Evolutionary conservation across 2,329 filamentous ascomycete genomes (phyloP).

Genomic region (Stromatinia cepivora): DNA sequence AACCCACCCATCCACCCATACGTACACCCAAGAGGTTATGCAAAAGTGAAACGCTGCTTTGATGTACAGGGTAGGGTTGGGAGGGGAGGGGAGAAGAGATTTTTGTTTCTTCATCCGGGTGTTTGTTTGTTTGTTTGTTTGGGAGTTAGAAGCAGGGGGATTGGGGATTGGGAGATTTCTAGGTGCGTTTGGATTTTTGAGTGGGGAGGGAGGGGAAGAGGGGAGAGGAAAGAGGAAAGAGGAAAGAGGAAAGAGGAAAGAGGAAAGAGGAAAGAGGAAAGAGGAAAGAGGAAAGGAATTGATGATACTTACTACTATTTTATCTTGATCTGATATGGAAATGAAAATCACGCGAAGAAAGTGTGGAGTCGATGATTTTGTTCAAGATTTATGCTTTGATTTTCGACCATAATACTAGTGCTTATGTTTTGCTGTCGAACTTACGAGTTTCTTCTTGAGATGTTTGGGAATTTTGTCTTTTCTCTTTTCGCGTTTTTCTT

Average conservation of each 20-base stretch:
- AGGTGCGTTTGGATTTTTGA: too few relatives aligned
- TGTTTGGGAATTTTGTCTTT: slow-evolving; percentile 97
- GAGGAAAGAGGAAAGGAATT: neutral
- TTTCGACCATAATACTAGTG: slow-evolving; percentile 31
- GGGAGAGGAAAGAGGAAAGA: neutral
- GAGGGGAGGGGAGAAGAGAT: slow-evolving; percentile 26
- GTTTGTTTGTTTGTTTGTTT: slow-evolving; percentile 12
- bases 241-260: neutral
- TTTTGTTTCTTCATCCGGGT: slow-evolving; percentile 38
- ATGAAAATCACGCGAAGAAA: neutral
- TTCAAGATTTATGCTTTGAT: slow-evolving; percentile 7
- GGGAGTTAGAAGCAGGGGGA: too few relatives aligned
- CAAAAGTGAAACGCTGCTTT: slow-evolving; percentile 32
- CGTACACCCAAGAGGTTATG: slow-evolving; percentile 31
- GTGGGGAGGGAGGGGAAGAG: too few relatives aligned
- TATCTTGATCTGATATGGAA: neutral
- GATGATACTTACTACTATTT: neutral
- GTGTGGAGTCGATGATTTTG: neutral
- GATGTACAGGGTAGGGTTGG: slow-evolving; percentile 11
- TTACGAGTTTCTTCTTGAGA: slow-evolving; percentile 85
- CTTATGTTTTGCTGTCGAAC: slow-evolving; percentile 45
- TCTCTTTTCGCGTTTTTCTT: slow-evolving; percentile 90
- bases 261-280: neutral
- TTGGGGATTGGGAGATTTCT: too few relatives aligned
- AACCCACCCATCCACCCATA: neutral